Percentiles rank a stretch among this genome's conserved stretches.
Conservation (phyloP, 192 early-diverging fungal species). For the Allomyces javanicus region DNA sequence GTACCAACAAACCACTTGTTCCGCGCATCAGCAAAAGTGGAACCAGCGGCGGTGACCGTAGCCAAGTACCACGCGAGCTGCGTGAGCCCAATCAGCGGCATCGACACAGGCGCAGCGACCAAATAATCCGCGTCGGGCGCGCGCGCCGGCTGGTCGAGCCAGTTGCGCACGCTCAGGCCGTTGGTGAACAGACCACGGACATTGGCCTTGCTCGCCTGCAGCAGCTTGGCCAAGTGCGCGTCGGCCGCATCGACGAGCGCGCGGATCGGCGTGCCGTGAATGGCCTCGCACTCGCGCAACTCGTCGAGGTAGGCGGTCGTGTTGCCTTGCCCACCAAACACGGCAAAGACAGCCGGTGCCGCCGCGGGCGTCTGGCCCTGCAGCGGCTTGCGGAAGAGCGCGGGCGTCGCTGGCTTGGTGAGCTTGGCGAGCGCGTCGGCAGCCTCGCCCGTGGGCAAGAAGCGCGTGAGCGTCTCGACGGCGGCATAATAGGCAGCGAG, state of each 20-base stretch:
- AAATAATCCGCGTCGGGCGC: constrained; percentile 61
- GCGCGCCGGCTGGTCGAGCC: constrained; percentile 58
- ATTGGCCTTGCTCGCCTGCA: constrained; percentile 35
- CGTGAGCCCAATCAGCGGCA: constrained; percentile 76
- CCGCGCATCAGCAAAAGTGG: constrained; percentile 3
- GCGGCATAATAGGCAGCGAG: neutral
- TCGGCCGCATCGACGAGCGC: constrained; percentile 44
- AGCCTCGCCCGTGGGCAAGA: neutral
- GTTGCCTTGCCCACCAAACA: constrained; percentile 94
- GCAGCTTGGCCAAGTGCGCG: constrained; percentile 42
- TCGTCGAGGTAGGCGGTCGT: constrained; percentile 90
- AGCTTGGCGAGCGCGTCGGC: neutral
- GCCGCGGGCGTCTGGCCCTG: neutral
- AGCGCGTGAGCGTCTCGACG: neutral
- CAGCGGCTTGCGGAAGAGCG: constrained; percentile 1
- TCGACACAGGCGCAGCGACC: constrained; percentile 55
- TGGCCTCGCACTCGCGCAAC: constrained; percentile 52
- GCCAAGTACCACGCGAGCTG: constrained; percentile 80
- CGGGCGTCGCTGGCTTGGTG: neutral
- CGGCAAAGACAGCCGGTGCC: constrained; percentile 35
- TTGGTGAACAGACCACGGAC: constrained; percentile 49
- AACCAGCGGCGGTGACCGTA: constrained; percentile 44
- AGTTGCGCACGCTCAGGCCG: constrained; percentile 65
- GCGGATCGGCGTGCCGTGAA: constrained; percentile 56
- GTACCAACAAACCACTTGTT: constrained; percentile 23